A percentile compares a stretch with the other conserved stretches of the same genome.
These are phyloP conservation scores for Fraxinus floribunda DNA, from an alignment of 305 asterid species.

Conservation along the genomic window DNA sequence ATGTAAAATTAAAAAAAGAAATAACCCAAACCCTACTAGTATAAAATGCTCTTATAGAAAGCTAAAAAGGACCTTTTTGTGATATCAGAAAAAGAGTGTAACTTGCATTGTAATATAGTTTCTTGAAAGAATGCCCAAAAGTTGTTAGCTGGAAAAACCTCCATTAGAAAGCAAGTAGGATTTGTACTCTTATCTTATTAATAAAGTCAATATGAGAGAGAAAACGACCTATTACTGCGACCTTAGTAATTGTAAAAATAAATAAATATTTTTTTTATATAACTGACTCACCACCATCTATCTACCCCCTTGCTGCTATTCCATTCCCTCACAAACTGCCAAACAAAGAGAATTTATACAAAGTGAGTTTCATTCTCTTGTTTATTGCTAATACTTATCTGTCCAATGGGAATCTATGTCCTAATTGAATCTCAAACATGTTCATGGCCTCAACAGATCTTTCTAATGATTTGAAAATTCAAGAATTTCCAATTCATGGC, in stretches of 20 bases:
- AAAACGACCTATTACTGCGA: background rate
- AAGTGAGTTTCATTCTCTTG: slow-evolving; percentile 54
- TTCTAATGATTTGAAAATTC: slow-evolving; percentile 4
- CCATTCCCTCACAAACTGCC: slow-evolving; percentile 61
- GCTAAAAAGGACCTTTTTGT: slow-evolving; percentile 70
- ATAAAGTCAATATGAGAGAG: slow-evolving; percentile 36
- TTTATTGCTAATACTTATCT: slow-evolving; percentile 13
- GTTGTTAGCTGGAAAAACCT: slow-evolving; percentile 29
- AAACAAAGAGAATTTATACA: slow-evolving; percentile 68
- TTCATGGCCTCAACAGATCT: slow-evolving; percentile 33
- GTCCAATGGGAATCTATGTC: slow-evolving; percentile 47
- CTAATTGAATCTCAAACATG: slow-evolving; percentile 20
- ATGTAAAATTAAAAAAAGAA: background rate
- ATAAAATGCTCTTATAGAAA: slow-evolving; percentile 40
- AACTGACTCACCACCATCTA: slow-evolving; percentile 68
- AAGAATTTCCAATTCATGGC: slow-evolving; percentile 26
- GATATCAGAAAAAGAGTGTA: slow-evolving; percentile 48
- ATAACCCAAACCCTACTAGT: slow-evolving; percentile 16
- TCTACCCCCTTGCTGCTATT: slow-evolving; percentile 29
- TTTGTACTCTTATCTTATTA: slow-evolving; percentile 34
- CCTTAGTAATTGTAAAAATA: background rate
- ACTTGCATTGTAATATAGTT: slow-evolving; percentile 25
- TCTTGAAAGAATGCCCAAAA: slow-evolving; percentile 28
- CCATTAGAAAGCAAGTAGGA: slow-evolving; percentile 26
- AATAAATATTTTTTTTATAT: slow-evolving; percentile 5